Evolutionary conservation across 139 green algal genomes (phyloP).

Genomic region (Desmodesmus armatus): DNA sequence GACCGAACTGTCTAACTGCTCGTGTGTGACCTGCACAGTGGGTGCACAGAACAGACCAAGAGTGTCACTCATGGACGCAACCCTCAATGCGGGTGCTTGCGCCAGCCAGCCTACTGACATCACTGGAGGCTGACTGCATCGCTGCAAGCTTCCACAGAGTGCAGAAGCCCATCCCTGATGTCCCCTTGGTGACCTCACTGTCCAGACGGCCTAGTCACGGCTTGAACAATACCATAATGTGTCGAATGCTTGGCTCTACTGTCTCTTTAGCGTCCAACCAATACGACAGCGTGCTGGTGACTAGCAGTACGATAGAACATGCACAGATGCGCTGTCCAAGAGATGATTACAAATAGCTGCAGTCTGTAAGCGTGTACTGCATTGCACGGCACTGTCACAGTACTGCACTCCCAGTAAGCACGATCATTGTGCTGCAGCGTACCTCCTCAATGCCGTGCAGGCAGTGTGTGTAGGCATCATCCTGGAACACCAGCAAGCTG

Average conservation of each 20-base stretch:
- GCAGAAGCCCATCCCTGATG: background rate
- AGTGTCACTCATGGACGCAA: background rate
- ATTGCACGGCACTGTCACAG: background rate
- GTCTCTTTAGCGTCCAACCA: background rate
- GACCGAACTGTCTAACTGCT: conserved; percentile 48
- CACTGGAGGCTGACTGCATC: background rate
- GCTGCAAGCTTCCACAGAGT: background rate
- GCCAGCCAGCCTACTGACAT: background rate
- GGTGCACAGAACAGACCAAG: background rate
- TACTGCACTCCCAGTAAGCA: background rate
- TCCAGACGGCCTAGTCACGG: background rate
- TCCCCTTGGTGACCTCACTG: background rate
- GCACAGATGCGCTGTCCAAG: background rate
- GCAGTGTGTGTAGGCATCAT: conserved; percentile 65
- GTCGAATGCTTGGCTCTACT: background rate
- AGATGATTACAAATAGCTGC: background rate
- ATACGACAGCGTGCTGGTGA: no score
- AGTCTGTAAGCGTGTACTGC: background rate
- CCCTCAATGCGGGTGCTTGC: background rate
- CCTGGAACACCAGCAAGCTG: conserved; percentile 71
- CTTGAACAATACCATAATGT: background rate
- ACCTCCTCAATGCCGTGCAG: conserved; percentile 75
- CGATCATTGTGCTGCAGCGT: background rate
- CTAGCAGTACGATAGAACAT: no score
- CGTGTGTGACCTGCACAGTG: conserved; percentile 49